phyloP scores from a whole-genome alignment of 2,329 filamentous ascomycete genomes.

The Colletotrichum higginsianum region DNA sequence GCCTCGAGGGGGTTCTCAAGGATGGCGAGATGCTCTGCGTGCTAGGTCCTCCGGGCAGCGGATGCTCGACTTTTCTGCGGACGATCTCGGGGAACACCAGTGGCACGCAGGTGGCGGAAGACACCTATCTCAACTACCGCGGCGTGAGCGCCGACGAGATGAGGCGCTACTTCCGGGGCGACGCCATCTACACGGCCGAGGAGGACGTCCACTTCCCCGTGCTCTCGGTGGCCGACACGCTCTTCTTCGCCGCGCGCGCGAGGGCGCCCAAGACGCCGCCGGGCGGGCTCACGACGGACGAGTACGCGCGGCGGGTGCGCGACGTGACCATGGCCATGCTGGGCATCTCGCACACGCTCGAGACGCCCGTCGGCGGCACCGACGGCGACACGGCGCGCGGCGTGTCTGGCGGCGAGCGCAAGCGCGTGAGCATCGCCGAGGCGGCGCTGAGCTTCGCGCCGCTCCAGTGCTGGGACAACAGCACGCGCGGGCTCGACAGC shows the following conservation, averaged over 20 bases:
- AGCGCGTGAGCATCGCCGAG: slow-evolving; percentile 84
- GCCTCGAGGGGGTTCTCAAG: slow-evolving; percentile 66
- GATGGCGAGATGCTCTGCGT: slow-evolving; percentile 71
- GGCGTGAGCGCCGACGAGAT: slow-evolving; percentile 41
- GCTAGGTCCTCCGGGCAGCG: slow-evolving; percentile 67
- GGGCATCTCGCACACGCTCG: slow-evolving; percentile 78
- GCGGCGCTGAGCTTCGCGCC: slow-evolving; percentile 59
- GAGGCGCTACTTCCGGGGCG: slow-evolving; percentile 59
- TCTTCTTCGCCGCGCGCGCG: slow-evolving; percentile 73
- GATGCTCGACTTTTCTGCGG: slow-evolving; percentile 80
- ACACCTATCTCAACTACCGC: slow-evolving; percentile 36
- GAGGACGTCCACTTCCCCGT: slow-evolving; percentile 75
- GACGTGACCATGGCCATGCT: slow-evolving; percentile 81
- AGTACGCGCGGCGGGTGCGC: slow-evolving; percentile 68
- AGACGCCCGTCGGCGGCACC: slow-evolving; percentile 79
- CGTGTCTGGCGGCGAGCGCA: slow-evolving; percentile 76
- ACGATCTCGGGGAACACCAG: slow-evolving; percentile 75
- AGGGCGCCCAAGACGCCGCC: slow-evolving; percentile 64
- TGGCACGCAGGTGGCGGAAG: slow-evolving; percentile 61
- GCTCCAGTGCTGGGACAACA: slow-evolving; percentile 81
- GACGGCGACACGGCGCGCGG: slow-evolving; percentile 72
- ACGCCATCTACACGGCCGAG: slow-evolving; percentile 78
- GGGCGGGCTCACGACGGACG: slow-evolving; percentile 58
- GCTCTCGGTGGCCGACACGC: slow-evolving; percentile 72
- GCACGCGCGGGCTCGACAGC: slow-evolving; percentile 74